Conservation (phyloP, 2,329 filamentous ascomycete species). For the Aspergillus sp. region DNA sequence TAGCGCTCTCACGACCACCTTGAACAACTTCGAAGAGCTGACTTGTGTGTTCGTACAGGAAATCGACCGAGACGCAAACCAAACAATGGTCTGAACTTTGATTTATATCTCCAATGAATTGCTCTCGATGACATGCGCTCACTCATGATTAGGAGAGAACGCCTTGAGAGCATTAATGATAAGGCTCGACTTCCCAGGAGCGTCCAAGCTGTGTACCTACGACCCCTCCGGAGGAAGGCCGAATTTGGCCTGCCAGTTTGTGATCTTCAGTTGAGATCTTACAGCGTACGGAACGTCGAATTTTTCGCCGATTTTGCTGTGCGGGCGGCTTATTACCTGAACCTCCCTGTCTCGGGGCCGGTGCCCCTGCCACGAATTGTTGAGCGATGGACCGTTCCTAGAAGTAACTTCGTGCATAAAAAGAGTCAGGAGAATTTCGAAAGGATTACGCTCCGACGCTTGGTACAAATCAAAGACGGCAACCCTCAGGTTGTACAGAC, state of each 20-base stretch:
- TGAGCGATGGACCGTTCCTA: slow-evolving; percentile 92
- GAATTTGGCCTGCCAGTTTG: slow-evolving; percentile 79
- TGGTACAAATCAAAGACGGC: slow-evolving; percentile 92
- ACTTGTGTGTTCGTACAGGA: not conserved
- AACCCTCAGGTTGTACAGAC: slow-evolving; percentile 83
- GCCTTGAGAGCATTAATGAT: slow-evolving; percentile 34
- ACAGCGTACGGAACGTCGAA: slow-evolving; percentile 83
- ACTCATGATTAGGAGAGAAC: slow-evolving; percentile 35
- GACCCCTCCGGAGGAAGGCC: slow-evolving; percentile 74
- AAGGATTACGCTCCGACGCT: slow-evolving; percentile 76
- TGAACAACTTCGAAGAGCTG: not conserved
- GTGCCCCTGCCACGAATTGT: slow-evolving; percentile 81
- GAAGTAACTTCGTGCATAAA: slow-evolving; percentile 89
- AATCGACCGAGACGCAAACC: not conserved
- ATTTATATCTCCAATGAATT: not conserved
- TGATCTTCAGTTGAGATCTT: slow-evolving; percentile 91
- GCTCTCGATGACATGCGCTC: not conserved
- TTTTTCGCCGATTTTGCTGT: slow-evolving; percentile 95
- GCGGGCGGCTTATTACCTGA: slow-evolving; percentile 90
- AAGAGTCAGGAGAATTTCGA: slow-evolving; percentile 99
- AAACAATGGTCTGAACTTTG: slow-evolving; percentile 13
- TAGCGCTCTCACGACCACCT: not conserved
- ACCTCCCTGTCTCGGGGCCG: slow-evolving; percentile 81
- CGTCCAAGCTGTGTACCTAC: slow-evolving; percentile 82
- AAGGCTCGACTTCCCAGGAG: slow-evolving; percentile 68